A percentile compares a stretch with the other conserved stretches of the same genome.
Conservation (phyloP, 768 basidiomycete genomes). For the Royoungia palumana region DNA sequence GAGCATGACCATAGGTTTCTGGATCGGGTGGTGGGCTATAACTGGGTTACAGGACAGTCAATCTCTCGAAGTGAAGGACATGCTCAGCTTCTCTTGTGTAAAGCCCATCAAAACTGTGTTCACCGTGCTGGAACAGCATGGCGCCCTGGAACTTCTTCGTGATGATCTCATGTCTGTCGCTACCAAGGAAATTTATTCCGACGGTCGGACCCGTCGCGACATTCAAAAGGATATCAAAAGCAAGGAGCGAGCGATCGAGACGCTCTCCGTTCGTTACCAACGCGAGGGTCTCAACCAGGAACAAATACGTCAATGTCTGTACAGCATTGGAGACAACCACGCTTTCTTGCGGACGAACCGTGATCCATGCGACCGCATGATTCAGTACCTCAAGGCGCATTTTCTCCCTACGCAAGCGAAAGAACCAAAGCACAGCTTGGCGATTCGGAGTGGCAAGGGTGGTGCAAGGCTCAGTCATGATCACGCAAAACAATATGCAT, state of each 20-base stretch:
- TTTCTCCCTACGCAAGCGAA: slow-evolving; percentile 73
- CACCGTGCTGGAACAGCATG: slow-evolving; percentile 58
- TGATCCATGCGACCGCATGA: slow-evolving; percentile 87
- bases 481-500: slow-evolving; percentile 81
- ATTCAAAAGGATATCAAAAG: slow-evolving; percentile 79
- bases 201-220: slow-evolving; percentile 67
- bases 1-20: slow-evolving; percentile 12
- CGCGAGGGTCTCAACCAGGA: slow-evolving; percentile 60
- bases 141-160: slow-evolving; percentile 64
- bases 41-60: slow-evolving; percentile 67
- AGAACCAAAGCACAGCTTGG: slow-evolving; percentile 62
- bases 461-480: slow-evolving; percentile 83
- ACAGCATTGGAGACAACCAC: slow-evolving; percentile 88
- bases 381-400: slow-evolving; percentile 65
- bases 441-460: slow-evolving; percentile 76
- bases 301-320: slow-evolving; percentile 70
- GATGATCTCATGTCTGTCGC: slow-evolving; percentile 74
- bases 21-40: neutral
- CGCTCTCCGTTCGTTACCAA: slow-evolving; percentile 61
- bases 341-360: slow-evolving; percentile 84
- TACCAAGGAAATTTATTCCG: slow-evolving; percentile 79
- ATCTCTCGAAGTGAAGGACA: slow-evolving; percentile 74
- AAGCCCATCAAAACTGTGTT: slow-evolving; percentile 75
- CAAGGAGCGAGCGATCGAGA: slow-evolving; percentile 84
- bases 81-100: slow-evolving; percentile 77